Evolutionary conservation across 257 asterid species (phyloP), one percentile per base, ranked within the genome.

Genomic region (Forsythia suspensa): DNA sequence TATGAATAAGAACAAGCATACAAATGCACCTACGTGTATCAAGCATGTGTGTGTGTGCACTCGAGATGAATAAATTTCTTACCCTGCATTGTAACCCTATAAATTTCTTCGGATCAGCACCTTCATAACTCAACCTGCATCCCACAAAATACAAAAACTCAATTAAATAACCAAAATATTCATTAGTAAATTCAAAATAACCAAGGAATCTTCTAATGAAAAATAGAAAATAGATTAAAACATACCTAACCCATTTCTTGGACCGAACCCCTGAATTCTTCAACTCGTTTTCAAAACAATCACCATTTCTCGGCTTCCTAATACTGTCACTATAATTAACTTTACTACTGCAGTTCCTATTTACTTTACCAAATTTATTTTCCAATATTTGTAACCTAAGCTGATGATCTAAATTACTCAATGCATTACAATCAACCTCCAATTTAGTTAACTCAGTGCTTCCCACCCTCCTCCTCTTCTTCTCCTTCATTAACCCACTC

Each of bases 81-180:
- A 92, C 99, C 99, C 92, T 91, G 97, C 97, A 91, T 73, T 80
- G 90, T 74, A 95, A 82, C 75, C 94, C 97, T 24, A 89, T 82
- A 86, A 93, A 90, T 83, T 93, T 92, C 76, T 82, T 81, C 3
- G 96, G 97, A 82, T 95, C 98, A 74, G 75, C 85, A 10, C 94
- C 99, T 73, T 89, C 92, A 66, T 82, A 85, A 82, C 88, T 88
- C 88, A 95, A 85, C 91, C 99, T 95, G 91, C 81, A 87, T 67
- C 38, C 41, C 52, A 70, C 70, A 15, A 69, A 55, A 55, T 6
- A 55, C 12, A 72, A 80, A 87, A 29, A 82, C 20, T 29, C 71
- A 77, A 78, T 8, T 72, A 71, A 79, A 42, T 79, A 44, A 55
- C 48, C 39, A 70, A 71, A 69, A 38, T 20, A 40, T 71, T 24